Conservation (phyloP, 345 rosid genomes). For the Iberis pinnata region DNA sequence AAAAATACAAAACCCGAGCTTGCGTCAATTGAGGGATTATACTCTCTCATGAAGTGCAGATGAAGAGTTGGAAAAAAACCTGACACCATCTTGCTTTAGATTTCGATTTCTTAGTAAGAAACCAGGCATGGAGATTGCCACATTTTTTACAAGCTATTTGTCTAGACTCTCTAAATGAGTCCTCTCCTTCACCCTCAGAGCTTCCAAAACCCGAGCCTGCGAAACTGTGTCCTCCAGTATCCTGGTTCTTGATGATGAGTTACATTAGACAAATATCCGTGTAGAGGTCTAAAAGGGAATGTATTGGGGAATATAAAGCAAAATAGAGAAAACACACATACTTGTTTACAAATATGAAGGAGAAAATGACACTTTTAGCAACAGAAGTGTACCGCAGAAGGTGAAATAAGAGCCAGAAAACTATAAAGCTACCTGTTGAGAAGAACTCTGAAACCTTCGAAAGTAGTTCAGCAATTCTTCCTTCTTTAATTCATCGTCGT, state of each 20-base stretch:
- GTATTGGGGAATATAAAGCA: constrained; percentile 4
- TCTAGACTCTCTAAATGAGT: constrained; percentile 65
- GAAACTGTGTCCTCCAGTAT: constrained; percentile 44
- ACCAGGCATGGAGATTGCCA: constrained; percentile 69
- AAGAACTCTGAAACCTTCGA: constrained; percentile 63
- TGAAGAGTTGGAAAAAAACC: constrained; percentile 46
- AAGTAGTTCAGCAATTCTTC: constrained; percentile 83
- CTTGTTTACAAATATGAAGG: not conserved
- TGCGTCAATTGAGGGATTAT: not conserved
- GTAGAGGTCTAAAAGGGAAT: not conserved
- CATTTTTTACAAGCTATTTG: constrained; percentile 88
- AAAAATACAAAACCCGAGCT: constrained; percentile 20
- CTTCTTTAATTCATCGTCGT: constrained; percentile 83
- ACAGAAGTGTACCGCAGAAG: not conserved
- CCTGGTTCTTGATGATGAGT: constrained; percentile 36
- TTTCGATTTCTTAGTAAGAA: constrained; percentile 63
- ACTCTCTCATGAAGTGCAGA: constrained; percentile 14
- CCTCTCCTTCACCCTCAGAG: constrained; percentile 56
- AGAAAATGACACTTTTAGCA: not conserved
- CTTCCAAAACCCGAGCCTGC: constrained; percentile 55
- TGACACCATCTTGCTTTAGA: constrained; percentile 99
- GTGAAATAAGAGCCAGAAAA: constrained; percentile 8
- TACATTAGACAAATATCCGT: constrained; percentile 11
- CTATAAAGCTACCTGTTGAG: constrained; percentile 55
- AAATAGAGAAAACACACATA: not conserved